Conservation (phyloP, 495 filamentous ascomycete species). For the Aspergillus sclerotiicarbonarius region DNA sequence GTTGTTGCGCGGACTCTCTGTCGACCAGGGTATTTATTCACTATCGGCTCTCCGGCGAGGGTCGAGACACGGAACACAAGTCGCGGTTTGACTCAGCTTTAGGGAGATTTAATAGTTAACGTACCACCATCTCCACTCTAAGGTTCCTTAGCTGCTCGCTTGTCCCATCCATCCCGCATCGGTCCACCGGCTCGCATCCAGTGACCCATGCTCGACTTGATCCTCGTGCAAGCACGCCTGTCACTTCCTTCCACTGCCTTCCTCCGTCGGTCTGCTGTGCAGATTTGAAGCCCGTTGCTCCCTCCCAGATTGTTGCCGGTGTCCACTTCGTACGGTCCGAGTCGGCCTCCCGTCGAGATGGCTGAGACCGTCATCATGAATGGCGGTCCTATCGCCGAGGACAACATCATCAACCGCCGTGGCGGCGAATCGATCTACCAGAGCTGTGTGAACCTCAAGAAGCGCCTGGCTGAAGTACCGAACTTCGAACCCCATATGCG, state of each 20-base stretch:
- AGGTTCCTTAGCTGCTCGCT: constrained; percentile 28
- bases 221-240: constrained; percentile 30
- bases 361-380: constrained; percentile 36
- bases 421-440: constrained; percentile 95
- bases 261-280: constrained; percentile 37
- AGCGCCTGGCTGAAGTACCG: constrained; percentile 77
- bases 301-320: not conserved
- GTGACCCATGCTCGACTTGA: constrained; percentile 38
- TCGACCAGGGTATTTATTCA: constrained; percentile 11
- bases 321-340: constrained; percentile 22
- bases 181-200: constrained; percentile 55
- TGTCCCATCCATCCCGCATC: constrained; percentile 84
- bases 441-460: constrained; percentile 81
- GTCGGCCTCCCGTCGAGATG: constrained; percentile 34
- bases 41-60: not conserved
- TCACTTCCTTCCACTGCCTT: constrained; percentile 20
- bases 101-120: constrained; percentile 15
- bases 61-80: constrained; percentile 14
- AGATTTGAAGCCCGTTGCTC: constrained; percentile 28
- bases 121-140: constrained; percentile 25
- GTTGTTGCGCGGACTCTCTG: not conserved
- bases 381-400: constrained; percentile 65
- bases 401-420: constrained; percentile 92
- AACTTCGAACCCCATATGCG: constrained; percentile 70
- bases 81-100: constrained; percentile 17